Evolutionary conservation across 371 early-diverging fungal species (phyloP).

Genomic region (Syncephalastrum contaminatum): DNA sequence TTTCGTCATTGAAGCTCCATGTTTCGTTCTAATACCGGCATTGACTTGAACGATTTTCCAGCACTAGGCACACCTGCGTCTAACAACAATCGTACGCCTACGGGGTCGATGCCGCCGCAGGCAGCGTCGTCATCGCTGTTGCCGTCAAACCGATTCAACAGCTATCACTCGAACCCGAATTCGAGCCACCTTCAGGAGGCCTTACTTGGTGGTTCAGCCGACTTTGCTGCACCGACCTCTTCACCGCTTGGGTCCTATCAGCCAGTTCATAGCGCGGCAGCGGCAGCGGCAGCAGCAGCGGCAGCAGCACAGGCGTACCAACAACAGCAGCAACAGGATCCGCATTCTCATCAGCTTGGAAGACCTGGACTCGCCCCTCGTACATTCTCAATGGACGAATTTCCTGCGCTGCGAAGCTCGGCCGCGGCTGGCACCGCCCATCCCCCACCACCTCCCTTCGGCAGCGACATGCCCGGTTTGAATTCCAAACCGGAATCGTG

Average conservation of each 20-base stretch:
- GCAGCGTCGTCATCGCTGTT: slow-evolving; percentile 20
- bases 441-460: slow-evolving; percentile 23
- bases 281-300: slow-evolving; percentile 10
- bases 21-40: slow-evolving; percentile 46
- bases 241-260: slow-evolving; percentile 25
- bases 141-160: slow-evolving; percentile 33
- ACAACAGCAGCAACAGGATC: slow-evolving; percentile 18
- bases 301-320: slow-evolving; percentile 12
- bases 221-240: slow-evolving; percentile 15
- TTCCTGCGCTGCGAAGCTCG: slow-evolving; percentile 45
- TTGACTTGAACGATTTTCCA: slow-evolving; percentile 52
- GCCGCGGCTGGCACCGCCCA: slow-evolving; percentile 7
- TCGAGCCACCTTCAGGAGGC: slow-evolving; percentile 30
- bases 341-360: too few relatives aligned
- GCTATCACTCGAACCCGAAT: slow-evolving; percentile 46
- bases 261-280: slow-evolving; percentile 12
- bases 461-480: slow-evolving; percentile 25
- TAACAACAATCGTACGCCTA: slow-evolving; percentile 21
- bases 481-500: slow-evolving; percentile 41
- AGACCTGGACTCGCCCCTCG: slow-evolving; percentile 27
- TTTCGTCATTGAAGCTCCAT: slow-evolving; percentile 9
- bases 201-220: slow-evolving; percentile 16
- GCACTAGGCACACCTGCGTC: slow-evolving; percentile 44
- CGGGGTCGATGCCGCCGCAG: slow-evolving; percentile 21
- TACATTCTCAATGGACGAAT: slow-evolving; percentile 52